Percentiles rank a stretch among this genome's conserved stretches.
These are phyloP conservation scores for Arthrocladium fulminans DNA, from an alignment of 2,329 filamentous ascomycete species.

Conservation along the genomic window DNA sequence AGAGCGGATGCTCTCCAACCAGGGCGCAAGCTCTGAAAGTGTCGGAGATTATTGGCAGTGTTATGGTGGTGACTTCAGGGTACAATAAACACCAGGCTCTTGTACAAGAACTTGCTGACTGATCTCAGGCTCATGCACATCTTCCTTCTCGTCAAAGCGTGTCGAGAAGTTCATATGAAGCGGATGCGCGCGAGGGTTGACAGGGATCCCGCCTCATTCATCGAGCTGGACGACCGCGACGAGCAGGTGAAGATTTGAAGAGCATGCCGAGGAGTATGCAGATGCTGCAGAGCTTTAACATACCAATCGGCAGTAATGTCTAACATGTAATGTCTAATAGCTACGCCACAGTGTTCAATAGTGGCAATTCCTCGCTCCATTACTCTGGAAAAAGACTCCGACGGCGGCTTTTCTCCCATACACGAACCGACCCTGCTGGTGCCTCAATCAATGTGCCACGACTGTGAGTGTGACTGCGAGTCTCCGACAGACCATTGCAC, in stretches of 20 bases:
- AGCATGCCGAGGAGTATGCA: not conserved
- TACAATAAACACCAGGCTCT: not conserved
- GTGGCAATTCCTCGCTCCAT: not conserved
- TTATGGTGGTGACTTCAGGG: not conserved
- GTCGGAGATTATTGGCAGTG: not conserved
- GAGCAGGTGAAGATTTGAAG: not conserved
- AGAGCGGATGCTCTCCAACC: not conserved
- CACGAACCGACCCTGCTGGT: not conserved
- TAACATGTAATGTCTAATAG: slow-evolving; percentile 5
- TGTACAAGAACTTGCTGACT: not conserved
- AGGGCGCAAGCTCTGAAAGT: not conserved
- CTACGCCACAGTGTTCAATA: not conserved
- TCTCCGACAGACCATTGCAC: slow-evolving; percentile 3
- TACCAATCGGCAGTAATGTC: not conserved
- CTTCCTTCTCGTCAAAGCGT: not conserved
- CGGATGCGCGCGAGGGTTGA: not conserved
- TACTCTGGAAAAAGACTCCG: too few species aligned
- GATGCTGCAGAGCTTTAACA: too few species aligned
- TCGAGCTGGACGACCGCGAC: not conserved
- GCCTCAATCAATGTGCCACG: slow-evolving; percentile 2
- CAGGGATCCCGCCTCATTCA: not conserved
- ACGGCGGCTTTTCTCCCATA: too few species aligned
- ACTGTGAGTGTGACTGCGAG: not conserved
- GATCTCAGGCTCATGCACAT: slow-evolving; percentile 1
- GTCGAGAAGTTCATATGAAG: not conserved